phyloP scores from a whole-genome alignment of 345 rosid genomes.

The Salix exigua region DNA sequence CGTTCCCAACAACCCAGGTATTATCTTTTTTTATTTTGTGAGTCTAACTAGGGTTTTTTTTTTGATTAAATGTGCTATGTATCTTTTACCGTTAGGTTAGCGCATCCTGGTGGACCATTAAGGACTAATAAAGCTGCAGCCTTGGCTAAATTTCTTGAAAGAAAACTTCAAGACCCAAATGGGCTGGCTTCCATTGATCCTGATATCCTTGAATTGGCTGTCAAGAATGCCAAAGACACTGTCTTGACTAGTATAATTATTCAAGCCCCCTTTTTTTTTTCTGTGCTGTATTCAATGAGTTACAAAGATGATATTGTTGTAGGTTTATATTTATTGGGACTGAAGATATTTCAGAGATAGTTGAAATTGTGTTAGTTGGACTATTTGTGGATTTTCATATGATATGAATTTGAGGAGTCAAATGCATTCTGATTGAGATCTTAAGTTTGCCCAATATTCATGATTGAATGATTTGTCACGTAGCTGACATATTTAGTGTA shows the following conservation, averaged over 20 bases:
- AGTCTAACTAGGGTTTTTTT: neutral
- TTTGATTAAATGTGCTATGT: neutral
- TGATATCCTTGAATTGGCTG: slow-evolving; percentile 70
- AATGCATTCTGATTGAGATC: too few species aligned
- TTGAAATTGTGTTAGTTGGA: too few species aligned
- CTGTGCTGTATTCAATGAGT: neutral
- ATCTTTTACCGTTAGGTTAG: slow-evolving; percentile 42
- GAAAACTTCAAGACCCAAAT: slow-evolving; percentile 80
- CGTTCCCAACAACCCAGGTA: slow-evolving; percentile 51
- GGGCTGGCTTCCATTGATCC: slow-evolving; percentile 77
- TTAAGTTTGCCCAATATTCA: too few species aligned
- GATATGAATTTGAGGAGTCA: too few species aligned
- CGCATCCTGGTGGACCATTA: slow-evolving; percentile 95
- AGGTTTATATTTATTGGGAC: too few species aligned
- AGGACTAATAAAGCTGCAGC: slow-evolving; percentile 94
- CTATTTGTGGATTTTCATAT: too few species aligned
- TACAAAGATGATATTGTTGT: too few species aligned
- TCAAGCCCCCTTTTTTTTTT: neutral
- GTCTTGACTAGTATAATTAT: slow-evolving; percentile 42
- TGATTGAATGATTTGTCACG: too few species aligned
- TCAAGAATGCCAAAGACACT: slow-evolving; percentile 62
- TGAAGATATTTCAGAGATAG: too few species aligned
- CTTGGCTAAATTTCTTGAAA: slow-evolving; percentile 78
- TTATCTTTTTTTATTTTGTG: slow-evolving; percentile 5
- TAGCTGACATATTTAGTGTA: too few species aligned